Base-by-base conservation (phyloP, 1,139 yeast species). In the Yamadazyma songkhlaensis region DNA sequence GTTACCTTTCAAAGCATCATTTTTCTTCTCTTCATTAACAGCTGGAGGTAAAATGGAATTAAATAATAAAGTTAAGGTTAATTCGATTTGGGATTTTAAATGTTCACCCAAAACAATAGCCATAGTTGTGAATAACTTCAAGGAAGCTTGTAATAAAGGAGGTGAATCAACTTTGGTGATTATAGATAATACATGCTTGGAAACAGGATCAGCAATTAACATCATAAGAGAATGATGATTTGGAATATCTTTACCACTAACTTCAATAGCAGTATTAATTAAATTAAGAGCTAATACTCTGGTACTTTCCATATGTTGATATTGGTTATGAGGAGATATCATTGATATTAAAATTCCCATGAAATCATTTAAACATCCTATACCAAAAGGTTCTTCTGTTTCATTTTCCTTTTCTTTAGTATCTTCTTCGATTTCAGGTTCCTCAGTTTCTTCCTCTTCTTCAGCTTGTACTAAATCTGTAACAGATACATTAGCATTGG, bases 241-340 rank as follows among this genome's bases (percentile, higher is more conserved):
- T 1, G 84, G 77, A 37, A 92, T 72, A 29, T 74, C 76, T 31
- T 66, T 60, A 3, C 97, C 97, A 6, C 92, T 72, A 8, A 88
- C 83, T 57, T 92, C 97, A 39, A 92, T 73, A 1, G 95, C 87
- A 1, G 84, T 81, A 37, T 81, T 82, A 29, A 94, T 71, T 32
- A 92, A 72, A 32, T 81, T 75, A 25, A 94, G 64, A 0, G 96
- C 94, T 64, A 92, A 81, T 10, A 86, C 83, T 39, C 96, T 74
- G 1, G 97, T 84, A 25, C 88, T 75, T 55, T 90, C 96, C 49
- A 94, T 86, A 51, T 88, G 94, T 53, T 85, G 92, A 50, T 79
- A 79, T 53, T 84, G 87, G 49, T 87, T 85, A 13, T 83, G 79
- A 0, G 96, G 95, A 9, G 94, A 81, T 29, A 90, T 74, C 60